A percentile compares a stretch with the other conserved stretches of the same genome.
Conservation (phyloP, 176 grass and related monocot genomes). For the Eremochloa ophiuroides region DNA sequence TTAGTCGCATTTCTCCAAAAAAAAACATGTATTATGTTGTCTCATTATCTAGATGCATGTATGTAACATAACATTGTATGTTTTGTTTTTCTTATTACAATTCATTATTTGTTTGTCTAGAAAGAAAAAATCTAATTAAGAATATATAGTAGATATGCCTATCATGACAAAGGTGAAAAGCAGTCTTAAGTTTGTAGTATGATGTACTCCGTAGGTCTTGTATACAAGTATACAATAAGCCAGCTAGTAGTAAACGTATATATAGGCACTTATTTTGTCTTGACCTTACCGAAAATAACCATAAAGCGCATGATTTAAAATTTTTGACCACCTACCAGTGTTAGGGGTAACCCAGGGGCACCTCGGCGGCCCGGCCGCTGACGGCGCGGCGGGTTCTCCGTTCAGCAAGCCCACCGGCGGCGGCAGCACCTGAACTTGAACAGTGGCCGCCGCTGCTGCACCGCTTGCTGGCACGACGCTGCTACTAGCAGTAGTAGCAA, state of each 20-base stretch:
- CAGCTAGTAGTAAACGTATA: neutral
- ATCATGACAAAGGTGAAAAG: neutral
- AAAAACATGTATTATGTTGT: neutral
- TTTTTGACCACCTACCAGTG: constrained; percentile 51
- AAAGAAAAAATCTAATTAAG: neutral
- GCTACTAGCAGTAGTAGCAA: neutral
- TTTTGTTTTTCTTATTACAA: neutral
- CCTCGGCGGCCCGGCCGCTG: constrained; percentile 32
- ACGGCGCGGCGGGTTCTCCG: neutral
- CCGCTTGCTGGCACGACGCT: neutral
- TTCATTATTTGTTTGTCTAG: neutral
- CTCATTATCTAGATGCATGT: neutral
- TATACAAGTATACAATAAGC: neutral
- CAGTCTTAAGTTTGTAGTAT: neutral
- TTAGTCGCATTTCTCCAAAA: neutral
- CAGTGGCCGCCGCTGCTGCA: neutral
- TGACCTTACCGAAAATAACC: neutral
- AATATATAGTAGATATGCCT: neutral
- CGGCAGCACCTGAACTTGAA: neutral
- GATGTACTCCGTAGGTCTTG: neutral
- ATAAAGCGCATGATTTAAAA: constrained; percentile 11
- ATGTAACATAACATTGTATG: neutral
- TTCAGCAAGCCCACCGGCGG: constrained; percentile 15
- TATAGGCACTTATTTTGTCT: constrained; percentile 3
- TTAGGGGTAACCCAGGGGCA: constrained; percentile 86